Evolutionary conservation across 306 rosid genomes (phyloP).

Genomic region (Senna siamea): DNA sequence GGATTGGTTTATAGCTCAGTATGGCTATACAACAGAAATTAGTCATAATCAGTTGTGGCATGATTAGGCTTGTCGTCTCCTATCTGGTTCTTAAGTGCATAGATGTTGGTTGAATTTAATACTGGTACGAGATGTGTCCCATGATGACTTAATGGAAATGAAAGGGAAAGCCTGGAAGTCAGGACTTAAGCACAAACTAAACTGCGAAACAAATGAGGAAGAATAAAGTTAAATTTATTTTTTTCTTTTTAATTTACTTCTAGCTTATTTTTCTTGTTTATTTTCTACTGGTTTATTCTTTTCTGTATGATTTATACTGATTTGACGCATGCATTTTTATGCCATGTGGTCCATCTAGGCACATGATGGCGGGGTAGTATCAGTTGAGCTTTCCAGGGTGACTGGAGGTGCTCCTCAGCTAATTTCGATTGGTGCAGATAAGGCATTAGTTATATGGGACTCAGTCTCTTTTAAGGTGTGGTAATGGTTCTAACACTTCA

Average conservation of each 20-base stretch:
- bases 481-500: slow-evolving; percentile 1
- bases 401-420: slow-evolving; percentile 93
- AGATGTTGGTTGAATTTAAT: slow-evolving; percentile 15
- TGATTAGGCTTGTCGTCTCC: slow-evolving; percentile 13
- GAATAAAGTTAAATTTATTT: neutral
- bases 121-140: slow-evolving; percentile 25
- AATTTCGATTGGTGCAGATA: slow-evolving; percentile 94
- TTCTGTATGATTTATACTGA: slow-evolving; percentile 11
- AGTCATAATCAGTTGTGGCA: slow-evolving; percentile 23
- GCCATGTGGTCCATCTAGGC: slow-evolving; percentile 50
- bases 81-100: slow-evolving; percentile 22
- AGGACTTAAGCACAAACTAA: neutral
- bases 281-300: slow-evolving; percentile 19
- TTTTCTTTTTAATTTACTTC: slow-evolving; percentile 15
- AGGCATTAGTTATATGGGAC: slow-evolving; percentile 97
- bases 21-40: slow-evolving; percentile 31
- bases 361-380: slow-evolving; percentile 90
- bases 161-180: neutral
- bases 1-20: slow-evolving; percentile 28
- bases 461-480: slow-evolving; percentile 83
- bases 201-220: slow-evolving; percentile 15
- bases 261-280: slow-evolving; percentile 11
- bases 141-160: slow-evolving; percentile 12
- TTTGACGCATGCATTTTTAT: slow-evolving; percentile 7
- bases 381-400: slow-evolving; percentile 92